Percentiles rank a stretch among this genome's conserved stretches.
Evolutionary conservation across 164 flowering plant species (phyloP).

Genomic region (Magnolia officinalis): DNA sequence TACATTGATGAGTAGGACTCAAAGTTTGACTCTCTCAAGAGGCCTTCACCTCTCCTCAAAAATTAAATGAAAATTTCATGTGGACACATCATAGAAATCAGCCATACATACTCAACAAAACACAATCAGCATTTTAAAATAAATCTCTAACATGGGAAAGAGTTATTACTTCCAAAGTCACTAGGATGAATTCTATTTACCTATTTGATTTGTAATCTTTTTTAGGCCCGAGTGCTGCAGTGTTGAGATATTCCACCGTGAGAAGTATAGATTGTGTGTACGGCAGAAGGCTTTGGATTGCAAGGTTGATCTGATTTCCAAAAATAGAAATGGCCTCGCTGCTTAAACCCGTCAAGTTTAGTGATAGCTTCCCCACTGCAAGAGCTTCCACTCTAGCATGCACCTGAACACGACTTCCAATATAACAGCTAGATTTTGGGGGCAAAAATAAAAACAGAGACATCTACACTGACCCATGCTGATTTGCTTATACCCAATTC

Average conservation of each 20-base stretch:
- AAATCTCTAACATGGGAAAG: too few relatives aligned
- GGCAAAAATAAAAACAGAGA: neutral
- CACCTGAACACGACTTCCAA: slow-evolving; percentile 42
- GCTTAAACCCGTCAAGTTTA: slow-evolving; percentile 68
- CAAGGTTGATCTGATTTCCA: slow-evolving; percentile 42
- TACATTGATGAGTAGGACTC: too few relatives aligned
- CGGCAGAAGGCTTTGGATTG: slow-evolving; percentile 61
- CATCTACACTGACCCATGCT: neutral
- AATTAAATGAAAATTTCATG: neutral
- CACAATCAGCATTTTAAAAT: neutral
- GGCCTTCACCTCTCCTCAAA: neutral
- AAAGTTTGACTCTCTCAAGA: too few relatives aligned
- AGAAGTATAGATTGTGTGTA: slow-evolving; percentile 58
- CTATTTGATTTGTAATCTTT: slow-evolving; percentile 79
- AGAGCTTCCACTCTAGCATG: slow-evolving; percentile 63
- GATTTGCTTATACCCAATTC: too few relatives aligned
- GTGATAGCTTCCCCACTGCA: slow-evolving; percentile 89
- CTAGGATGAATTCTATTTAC: slow-evolving; percentile 24
- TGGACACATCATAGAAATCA: neutral
- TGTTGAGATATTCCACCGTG: slow-evolving; percentile 76
- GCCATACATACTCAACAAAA: neutral
- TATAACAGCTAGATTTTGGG: neutral
- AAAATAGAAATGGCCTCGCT: slow-evolving; percentile 63
- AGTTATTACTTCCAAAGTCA: neutral
- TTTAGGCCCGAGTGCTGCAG: slow-evolving; percentile 64